phyloP scores from a whole-genome alignment of 2,329 filamentous ascomycete species.

The Botryotinia convoluta region DNA sequence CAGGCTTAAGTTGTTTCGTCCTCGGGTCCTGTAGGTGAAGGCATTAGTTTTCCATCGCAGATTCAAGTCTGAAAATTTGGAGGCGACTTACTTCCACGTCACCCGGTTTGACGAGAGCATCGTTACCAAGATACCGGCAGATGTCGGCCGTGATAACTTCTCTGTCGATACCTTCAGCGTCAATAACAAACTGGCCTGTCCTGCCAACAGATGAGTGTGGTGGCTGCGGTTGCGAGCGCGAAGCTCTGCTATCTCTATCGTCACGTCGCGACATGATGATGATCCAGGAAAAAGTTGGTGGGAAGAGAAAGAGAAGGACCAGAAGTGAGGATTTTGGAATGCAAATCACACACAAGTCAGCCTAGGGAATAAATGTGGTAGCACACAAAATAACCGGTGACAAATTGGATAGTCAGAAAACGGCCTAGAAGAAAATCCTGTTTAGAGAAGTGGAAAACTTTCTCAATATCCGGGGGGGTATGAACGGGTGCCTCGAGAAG shows the following conservation, averaged over 20 bases:
- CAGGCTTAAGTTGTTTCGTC: constrained; percentile 60
- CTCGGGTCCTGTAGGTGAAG: constrained; percentile 47
- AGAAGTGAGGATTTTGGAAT: constrained; percentile 34
- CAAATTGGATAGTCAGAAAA: constrained; percentile 25
- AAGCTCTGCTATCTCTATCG: constrained; percentile 29
- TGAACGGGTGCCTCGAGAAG: constrained; percentile 29
- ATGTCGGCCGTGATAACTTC: constrained; percentile 84
- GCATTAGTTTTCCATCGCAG: constrained; percentile 17
- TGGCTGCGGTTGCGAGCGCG: constrained; percentile 40
- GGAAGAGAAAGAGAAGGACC: constrained; percentile 35
- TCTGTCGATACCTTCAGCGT: constrained; percentile 75
- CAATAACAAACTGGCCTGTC: constrained; percentile 78
- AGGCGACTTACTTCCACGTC: constrained; percentile 63
- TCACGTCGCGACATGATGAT: constrained; percentile 20
- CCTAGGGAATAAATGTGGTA: constrained; percentile 32
- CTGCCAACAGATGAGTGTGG: constrained; percentile 40
- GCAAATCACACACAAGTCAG: constrained; percentile 39
- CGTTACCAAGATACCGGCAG: constrained; percentile 79
- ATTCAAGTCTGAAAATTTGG: background rate
- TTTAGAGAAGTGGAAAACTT: constrained; percentile 15
- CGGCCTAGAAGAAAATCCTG: constrained; percentile 20
- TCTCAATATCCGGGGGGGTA: constrained; percentile 17
- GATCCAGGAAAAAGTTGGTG: constrained; percentile 34
- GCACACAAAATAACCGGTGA: constrained; percentile 27
- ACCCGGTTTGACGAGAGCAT: constrained; percentile 74